Base-by-base conservation (phyloP, 257 asterid species). In the Plantago major region DNA sequence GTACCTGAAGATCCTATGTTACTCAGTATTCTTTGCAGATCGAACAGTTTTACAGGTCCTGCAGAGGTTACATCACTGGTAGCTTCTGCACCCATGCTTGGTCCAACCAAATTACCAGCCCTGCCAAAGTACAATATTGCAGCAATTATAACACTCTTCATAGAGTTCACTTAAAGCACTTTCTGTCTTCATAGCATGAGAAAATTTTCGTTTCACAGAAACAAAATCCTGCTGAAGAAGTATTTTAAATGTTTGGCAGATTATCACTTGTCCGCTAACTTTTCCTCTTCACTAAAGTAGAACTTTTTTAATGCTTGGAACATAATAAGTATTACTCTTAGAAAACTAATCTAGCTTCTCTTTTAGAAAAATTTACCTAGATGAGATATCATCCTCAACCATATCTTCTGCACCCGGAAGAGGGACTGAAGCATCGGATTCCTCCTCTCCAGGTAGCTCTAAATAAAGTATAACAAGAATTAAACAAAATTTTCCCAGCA, bases 1-100 rank as follows among this genome's bases (percentile, higher is more conserved):
- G 53, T 73, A 84, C 99, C 97, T 61, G 91, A 4, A 50, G 96
- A 67, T 64, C 89, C 96, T 40, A 93, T 84, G 78, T 84, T 93
- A 67, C 94, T 89, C 65, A 93, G 78, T 78, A 93, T 87, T 74
- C 97, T 85, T 71, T 87, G 99, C 68, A 93, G 79, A 84, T 93
- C 97, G 5, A 79, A 75, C 77, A 93, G 71, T 80, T 85, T 87
- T 60, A 93, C 96, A 18, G 96, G 97, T 60, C 97, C 99, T 3
- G 96, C 81, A 63, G 98, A 88, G 56, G 94, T 87, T 45, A 83
- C 96, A 52, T 85, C 96, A 60, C 94, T 82, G 72, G 81, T 79
- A 63, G 79, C 94, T 76, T 83, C 97, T 5, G 78, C 83, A 66
- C 86, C 95, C 77, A 74, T 73, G 79, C 97, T 83, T 30, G 94